Base-by-base conservation (phyloP, 805 yeast species). In the Yarrowia deformans region DNA sequence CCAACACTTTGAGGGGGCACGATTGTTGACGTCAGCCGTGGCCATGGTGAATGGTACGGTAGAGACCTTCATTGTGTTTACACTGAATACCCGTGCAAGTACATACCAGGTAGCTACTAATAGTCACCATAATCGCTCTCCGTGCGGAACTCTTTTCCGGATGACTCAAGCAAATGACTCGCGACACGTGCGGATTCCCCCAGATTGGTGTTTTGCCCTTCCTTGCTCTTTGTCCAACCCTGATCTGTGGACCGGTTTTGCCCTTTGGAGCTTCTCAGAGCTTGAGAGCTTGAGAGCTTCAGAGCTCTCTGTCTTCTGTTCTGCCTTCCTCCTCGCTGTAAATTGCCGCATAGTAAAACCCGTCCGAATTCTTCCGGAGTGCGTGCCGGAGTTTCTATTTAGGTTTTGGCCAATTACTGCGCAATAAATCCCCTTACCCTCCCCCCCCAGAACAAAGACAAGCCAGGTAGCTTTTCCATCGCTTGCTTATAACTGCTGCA, bases 401-500 rank as follows among this genome's bases (percentile, higher is more conserved):
- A 60, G 66, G 66, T 60, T 60, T 60, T 39, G 66, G 66, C 66
- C 66, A 60, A 60, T 60, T 60, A 60, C 52, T 60, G 66, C 66
- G 50, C 66, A 60, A 60, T 45, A 60, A 60, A 60, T 43, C 52
- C 66, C 66, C 66, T 60, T 60, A 60, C 66, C 66, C 66, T 60
- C 66, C 52, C 42, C n/a, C 66, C 66, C 52, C 52, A 45, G 66
- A 60, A 60, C 66, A 60, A 60, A 60, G 66, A 42, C 52, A 34
- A 19, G 29, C 52, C 66, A 43, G 32, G 50, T 60, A 45, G 66
- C 50, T 45, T 60, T 60, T 60, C 52, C 52, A 60, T 56, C 52
- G 66, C 66, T 60, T 60, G 66, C 66, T 60, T 60, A 60, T 60
- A 60, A 60, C 66, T 60, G 66, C 66, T 60, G 66, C 66, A 60